Evolutionary conservation across 1,284 basidiomycete species (phyloP), one percentile per base, ranked within the genome.

Genomic region (Rhodofomes roseus): DNA sequence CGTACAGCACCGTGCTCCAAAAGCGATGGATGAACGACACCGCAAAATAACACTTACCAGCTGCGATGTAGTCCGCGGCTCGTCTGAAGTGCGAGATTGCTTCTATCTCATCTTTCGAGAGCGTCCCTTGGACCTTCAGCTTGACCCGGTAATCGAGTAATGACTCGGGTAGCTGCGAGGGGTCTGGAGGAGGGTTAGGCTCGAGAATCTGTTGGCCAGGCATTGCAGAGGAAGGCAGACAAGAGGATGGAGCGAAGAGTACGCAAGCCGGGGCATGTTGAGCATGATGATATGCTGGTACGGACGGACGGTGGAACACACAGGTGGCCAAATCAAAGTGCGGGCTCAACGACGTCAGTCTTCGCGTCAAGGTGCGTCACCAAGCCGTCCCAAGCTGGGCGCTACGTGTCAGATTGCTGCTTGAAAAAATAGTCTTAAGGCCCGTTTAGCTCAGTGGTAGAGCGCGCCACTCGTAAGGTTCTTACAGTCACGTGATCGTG

Each of bases 21-120:
- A n/a, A n/a, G n/a, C n/a, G n/a, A n/a, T n/a, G n/a, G n/a, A n/a
- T n/a, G n/a, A n/a, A n/a, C n/a, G n/a, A n/a, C n/a, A n/a, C n/a
- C n/a, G n/a, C n/a, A n/a, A 12, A 27, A 34, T 18, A 58, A 25
- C 14, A 65, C 76, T 29, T 60, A 84, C 85, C 85, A 29, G 86
- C 85, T 57, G 86, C 79, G 56, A 89, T 84, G 65, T 86, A 89
- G 68, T 86, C 78, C 12, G 85, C 85, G 44, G 85, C 83, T 5
- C 81, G 76, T 37, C 81, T 77, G 69, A 87, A 90, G 60, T 76
- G 71, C 63, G 77, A 73, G 57, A 89, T 68, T 11, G 80, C 76
- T 29, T 72, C 67, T 52, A 84, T 77, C 62, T 89, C 86, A 34
- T 80, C 72, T 0, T 70, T 34, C 5, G 80, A 68, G 37, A 88